phyloP scores from a whole-genome alignment of 176 grass and related monocot species.

The Oryza glumipatula region DNA sequence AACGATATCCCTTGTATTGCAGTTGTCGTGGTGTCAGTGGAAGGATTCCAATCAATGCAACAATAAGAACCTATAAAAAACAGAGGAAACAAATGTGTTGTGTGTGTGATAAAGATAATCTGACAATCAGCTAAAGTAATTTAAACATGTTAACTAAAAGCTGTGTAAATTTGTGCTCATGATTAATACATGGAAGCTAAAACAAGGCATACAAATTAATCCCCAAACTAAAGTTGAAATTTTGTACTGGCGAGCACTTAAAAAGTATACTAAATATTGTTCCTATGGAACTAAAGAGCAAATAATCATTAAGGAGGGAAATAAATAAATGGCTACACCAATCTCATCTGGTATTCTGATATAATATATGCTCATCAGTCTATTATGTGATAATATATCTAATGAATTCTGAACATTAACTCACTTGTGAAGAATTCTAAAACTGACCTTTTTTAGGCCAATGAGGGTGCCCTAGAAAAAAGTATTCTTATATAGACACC shows the following conservation, averaged over 20 bases:
- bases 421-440: slow-evolving; percentile 9
- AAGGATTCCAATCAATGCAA: slow-evolving; percentile 84
- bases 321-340: not conserved
- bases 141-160: slow-evolving; percentile 20
- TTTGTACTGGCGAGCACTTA: not conserved
- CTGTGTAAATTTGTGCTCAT: not conserved
- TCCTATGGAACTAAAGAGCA: slow-evolving; percentile 10
- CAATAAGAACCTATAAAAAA: slow-evolving; percentile 67
- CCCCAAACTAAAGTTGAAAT: not conserved
- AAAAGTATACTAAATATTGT: slow-evolving; percentile 9
- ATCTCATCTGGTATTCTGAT: slow-evolving; percentile 3
- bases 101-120: too few relatives aligned
- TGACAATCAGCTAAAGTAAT: not conserved
- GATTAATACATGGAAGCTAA: slow-evolving; percentile 11
- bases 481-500: slow-evolving; percentile 7
- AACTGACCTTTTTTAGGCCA: slow-evolving; percentile 17
- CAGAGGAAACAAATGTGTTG: slow-evolving; percentile 21
- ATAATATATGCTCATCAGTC: not conserved
- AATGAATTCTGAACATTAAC: slow-evolving; percentile 15
- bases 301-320: not conserved
- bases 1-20: slow-evolving; percentile 72
- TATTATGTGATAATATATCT: slow-evolving; percentile 5
- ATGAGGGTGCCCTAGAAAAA: slow-evolving; percentile 25
- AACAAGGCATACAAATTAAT: not conserved
- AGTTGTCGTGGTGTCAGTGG: slow-evolving; percentile 70